Percentiles rank a stretch among this genome's conserved stretches.
Conservation (phyloP, 2,329 filamentous ascomycete genomes). For the Claviceps purpurea region DNA sequence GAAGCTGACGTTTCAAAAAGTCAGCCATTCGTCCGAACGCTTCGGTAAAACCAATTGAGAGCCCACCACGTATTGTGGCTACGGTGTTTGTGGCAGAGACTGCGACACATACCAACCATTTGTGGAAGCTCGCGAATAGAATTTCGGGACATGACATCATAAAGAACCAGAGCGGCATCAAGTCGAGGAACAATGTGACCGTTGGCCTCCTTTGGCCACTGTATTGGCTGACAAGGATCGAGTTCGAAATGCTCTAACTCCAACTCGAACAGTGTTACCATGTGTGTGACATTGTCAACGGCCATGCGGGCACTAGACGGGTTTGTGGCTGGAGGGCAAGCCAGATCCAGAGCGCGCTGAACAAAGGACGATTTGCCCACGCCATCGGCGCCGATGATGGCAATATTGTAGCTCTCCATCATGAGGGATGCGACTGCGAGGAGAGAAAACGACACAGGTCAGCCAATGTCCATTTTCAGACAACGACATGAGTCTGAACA, state of each 20-base stretch:
- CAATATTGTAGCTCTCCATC: slow-evolving; percentile 52
- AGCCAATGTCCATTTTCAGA: slow-evolving; percentile 4
- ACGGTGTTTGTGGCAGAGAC: slow-evolving; percentile 1
- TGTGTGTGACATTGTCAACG: slow-evolving; percentile 43
- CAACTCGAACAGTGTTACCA: slow-evolving; percentile 51
- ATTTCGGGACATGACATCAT: slow-evolving; percentile 70
- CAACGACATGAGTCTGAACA: neutral
- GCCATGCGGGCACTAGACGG: slow-evolving; percentile 43
- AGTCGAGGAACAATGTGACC: slow-evolving; percentile 61
- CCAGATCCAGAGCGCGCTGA: slow-evolving; percentile 45
- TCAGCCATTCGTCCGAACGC: neutral
- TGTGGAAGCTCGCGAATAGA: slow-evolving; percentile 63
- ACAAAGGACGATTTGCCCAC: slow-evolving; percentile 58
- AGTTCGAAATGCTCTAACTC: slow-evolving; percentile 53
- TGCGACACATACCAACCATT: slow-evolving; percentile 49
- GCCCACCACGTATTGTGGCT: neutral
- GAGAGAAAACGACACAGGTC: slow-evolving; percentile 4
- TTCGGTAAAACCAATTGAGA: neutral
- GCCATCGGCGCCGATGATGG: slow-evolving; percentile 51
- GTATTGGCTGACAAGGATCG: slow-evolving; percentile 40
- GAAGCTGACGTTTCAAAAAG: slow-evolving; percentile 40
- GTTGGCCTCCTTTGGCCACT: slow-evolving; percentile 55
- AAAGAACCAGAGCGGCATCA: slow-evolving; percentile 74
- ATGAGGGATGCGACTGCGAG: slow-evolving; percentile 18
- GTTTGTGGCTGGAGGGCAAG: slow-evolving; percentile 37